These are phyloP conservation scores for Sporobolomyces roseus DNA, from an alignment of 768 basidiomycete genomes.

Conservation along the genomic window DNA sequence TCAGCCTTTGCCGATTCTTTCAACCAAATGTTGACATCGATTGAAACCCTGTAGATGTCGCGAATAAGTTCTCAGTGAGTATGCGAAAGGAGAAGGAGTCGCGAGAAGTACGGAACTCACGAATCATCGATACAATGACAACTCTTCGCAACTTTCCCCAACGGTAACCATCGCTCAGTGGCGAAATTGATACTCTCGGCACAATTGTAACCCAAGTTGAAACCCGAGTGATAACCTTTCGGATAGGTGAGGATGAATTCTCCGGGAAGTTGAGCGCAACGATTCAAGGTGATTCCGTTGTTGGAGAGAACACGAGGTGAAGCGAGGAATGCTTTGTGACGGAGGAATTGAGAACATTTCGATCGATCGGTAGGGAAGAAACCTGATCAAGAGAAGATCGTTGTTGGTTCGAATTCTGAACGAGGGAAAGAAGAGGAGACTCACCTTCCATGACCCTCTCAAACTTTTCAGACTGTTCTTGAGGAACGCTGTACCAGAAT, in stretches of 20 bases:
- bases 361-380: conserved; percentile 85
- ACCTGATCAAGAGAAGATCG: conserved; percentile 13
- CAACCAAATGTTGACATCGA: conserved; percentile 84
- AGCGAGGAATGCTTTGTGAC: conserved; percentile 92
- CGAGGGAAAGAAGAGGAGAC: conserved; percentile 36
- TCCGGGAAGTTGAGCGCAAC: conserved; percentile 84
- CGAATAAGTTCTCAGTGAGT: conserved; percentile 36
- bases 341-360: conserved; percentile 84
- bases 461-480: conserved; percentile 72
- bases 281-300: conserved; percentile 73
- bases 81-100: neutral
- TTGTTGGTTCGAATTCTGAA: neutral
- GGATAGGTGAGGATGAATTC: conserved; percentile 96
- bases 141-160: conserved; percentile 67
- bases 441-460: conserved; percentile 83
- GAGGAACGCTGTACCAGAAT: conserved; percentile 93
- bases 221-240: conserved; percentile 91
- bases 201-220: conserved; percentile 93
- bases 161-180: conserved; percentile 84
- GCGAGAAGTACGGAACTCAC: conserved; percentile 42
- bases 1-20: conserved; percentile 61
- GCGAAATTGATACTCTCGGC: conserved; percentile 98
- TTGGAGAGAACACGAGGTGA: conserved; percentile 78
- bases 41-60: conserved; percentile 73
- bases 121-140: conserved; percentile 51